These are phyloP conservation scores for Aureobasidium sp. DNA, from an alignment of 2,329 filamentous ascomycete genomes.

Conservation along the genomic window DNA sequence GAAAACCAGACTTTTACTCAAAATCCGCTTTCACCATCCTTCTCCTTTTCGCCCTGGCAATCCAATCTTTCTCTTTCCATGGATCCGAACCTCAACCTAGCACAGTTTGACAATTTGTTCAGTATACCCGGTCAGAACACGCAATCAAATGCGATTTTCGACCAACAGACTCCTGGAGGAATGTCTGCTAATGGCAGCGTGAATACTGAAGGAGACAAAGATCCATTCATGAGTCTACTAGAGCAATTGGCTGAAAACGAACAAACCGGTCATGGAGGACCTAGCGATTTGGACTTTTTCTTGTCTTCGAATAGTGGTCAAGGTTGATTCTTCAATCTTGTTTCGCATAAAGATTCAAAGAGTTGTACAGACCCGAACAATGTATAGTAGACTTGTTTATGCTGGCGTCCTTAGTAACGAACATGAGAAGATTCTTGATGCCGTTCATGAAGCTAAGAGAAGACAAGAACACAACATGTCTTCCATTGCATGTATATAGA, in stretches of 20 bases:
- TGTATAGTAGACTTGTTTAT: not conserved
- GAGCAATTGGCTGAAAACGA: constrained; percentile 81
- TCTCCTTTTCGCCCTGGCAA: constrained; percentile 24
- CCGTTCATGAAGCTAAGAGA: not conserved
- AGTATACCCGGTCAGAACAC: constrained; percentile 13
- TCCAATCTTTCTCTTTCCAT: constrained; percentile 9
- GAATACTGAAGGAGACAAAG: constrained; percentile 53
- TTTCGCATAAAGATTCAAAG: not conserved
- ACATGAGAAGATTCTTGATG: not conserved
- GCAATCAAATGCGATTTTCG: constrained; percentile 14
- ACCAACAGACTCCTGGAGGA: constrained; percentile 37
- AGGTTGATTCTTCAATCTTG: not conserved
- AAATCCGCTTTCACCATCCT: constrained; percentile 34
- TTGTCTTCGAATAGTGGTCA: constrained; percentile 28
- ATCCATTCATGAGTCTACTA: constrained; percentile 69
- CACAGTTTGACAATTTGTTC: constrained; percentile 18
- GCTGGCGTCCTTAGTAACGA: not conserved
- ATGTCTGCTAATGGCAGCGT: constrained; percentile 31
- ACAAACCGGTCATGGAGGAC: constrained; percentile 52
- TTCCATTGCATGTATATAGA: too few species aligned
- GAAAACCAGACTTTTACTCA: constrained; percentile 19
- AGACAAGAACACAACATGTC: too few species aligned
- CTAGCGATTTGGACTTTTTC: constrained; percentile 73
- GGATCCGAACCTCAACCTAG: not conserved
- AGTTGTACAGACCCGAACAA: not conserved